These are phyloP conservation scores for Aspergillus alliaceus DNA, from an alignment of 2,329 filamentous ascomycete species.

Conservation along the genomic window DNA sequence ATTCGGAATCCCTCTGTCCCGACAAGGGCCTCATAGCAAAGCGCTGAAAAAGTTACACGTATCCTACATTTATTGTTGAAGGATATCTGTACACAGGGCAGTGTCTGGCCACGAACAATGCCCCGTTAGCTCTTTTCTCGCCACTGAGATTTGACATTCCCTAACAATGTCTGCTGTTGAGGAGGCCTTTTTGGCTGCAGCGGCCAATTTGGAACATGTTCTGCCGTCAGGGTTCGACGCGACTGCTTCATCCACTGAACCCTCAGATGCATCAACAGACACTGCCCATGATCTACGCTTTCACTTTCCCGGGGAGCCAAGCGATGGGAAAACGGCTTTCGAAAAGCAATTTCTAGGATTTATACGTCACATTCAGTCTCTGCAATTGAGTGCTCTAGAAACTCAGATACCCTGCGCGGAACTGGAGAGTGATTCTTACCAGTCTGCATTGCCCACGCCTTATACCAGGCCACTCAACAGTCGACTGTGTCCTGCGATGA, in stretches of 20 bases:
- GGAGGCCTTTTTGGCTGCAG: not conserved
- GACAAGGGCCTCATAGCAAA: too few species aligned
- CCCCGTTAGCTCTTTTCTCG: not conserved
- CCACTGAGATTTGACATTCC: not conserved
- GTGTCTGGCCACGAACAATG: not conserved
- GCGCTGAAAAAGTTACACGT: too few species aligned
- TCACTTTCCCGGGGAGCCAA: not conserved
- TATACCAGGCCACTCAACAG: not conserved
- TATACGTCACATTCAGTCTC: not conserved
- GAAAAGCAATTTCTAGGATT: not conserved
- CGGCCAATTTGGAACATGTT: not conserved
- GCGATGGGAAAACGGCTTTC: not conserved
- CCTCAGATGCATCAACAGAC: not conserved
- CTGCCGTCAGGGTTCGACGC: not conserved
- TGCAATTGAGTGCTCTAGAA: not conserved
- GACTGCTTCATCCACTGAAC: not conserved
- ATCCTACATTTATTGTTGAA: not conserved
- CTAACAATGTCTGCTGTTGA: not conserved
- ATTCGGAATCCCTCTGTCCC: too few species aligned
- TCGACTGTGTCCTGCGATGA: not conserved
- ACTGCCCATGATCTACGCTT: not conserved
- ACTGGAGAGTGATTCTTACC: too few species aligned
- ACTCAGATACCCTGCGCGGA: not conserved
- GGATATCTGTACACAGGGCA: not conserved
- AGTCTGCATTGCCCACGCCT: not conserved